Evolutionary conservation across 2,329 filamentous ascomycete genomes (phyloP).

Genomic region (Hypoxylon sp.): DNA sequence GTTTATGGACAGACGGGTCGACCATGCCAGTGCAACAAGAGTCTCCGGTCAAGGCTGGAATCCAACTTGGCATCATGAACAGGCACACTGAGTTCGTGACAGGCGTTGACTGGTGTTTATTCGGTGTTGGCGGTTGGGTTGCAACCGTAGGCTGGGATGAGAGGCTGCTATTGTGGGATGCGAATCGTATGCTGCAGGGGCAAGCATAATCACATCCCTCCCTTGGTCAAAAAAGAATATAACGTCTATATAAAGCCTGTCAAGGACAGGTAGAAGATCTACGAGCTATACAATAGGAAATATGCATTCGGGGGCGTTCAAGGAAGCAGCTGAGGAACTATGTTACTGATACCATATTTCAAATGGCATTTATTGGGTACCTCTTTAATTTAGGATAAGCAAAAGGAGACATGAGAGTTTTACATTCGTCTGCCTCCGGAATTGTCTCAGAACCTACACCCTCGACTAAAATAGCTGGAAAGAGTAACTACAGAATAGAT

Average conservation of each 20-base stretch:
- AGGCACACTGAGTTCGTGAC: slow-evolving; percentile 96
- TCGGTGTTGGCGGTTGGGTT: slow-evolving; percentile 95
- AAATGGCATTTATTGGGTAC: slow-evolving; percentile 20
- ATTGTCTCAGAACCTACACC: neutral
- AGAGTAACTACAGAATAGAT: neutral
- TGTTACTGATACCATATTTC: slow-evolving; percentile 31
- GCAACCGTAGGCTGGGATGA: slow-evolving; percentile 97
- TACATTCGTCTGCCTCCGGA: neutral
- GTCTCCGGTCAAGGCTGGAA: slow-evolving; percentile 66
- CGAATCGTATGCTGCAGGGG: slow-evolving; percentile 60
- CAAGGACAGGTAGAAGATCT: neutral
- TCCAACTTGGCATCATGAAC: slow-evolving; percentile 89
- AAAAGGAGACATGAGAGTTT: neutral
- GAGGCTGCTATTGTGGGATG: slow-evolving; percentile 91
- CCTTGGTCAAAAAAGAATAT: neutral
- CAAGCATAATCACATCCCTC: slow-evolving; percentile 17
- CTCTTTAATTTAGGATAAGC: slow-evolving; percentile 1
- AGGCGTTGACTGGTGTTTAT: slow-evolving; percentile 97
- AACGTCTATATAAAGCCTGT: neutral
- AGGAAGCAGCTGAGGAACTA: slow-evolving; percentile 13
- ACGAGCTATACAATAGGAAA: slow-evolving; percentile 3
- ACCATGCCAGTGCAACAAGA: slow-evolving; percentile 55
- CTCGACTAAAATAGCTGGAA: neutral
- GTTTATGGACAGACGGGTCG: slow-evolving; percentile 87
- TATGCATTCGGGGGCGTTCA: slow-evolving; percentile 42